A percentile compares a stretch with the other conserved stretches of the same genome.
These are phyloP conservation scores for Hypoxylon sp. DNA, from an alignment of 2,329 filamentous ascomycete species.

Conservation along the genomic window DNA sequence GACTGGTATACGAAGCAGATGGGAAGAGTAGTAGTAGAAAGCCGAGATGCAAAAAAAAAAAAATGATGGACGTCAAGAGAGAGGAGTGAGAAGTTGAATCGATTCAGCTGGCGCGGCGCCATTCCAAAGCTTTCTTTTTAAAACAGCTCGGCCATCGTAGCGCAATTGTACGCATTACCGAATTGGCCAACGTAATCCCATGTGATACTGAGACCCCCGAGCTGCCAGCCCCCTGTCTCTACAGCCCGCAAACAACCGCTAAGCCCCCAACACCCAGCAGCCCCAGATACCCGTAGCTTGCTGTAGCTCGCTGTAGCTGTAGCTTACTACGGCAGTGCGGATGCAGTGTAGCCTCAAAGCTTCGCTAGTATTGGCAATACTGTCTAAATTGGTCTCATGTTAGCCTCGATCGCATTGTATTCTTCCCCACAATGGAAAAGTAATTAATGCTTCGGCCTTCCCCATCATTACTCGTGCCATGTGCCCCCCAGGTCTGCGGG, in stretches of 20 bases:
- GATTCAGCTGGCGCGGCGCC: not conserved
- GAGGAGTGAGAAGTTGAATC: not conserved
- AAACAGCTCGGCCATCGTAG: conserved; percentile 23
- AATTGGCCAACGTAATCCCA: conserved; percentile 26
- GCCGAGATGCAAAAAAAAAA: conserved; percentile 3
- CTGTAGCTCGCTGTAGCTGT: not conserved
- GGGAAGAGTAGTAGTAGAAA: not conserved
- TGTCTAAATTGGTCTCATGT: too few relatives aligned
- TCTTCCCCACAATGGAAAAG: conserved; percentile 10
- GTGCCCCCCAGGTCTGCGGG: not conserved
- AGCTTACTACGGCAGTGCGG: conserved; percentile 16
- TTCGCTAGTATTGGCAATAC: conserved; percentile 32
- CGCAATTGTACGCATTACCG: conserved; percentile 22
- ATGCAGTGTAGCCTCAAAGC: conserved; percentile 19
- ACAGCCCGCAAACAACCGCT: conserved; percentile 25
- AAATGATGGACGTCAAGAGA: conserved; percentile 4
- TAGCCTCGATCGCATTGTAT: not conserved
- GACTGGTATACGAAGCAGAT: conserved; percentile 1
- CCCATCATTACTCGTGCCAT: conserved; percentile 23
- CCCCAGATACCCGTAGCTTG: too few relatives aligned
- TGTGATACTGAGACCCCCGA: conserved; percentile 27
- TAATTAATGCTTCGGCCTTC: conserved; percentile 9
- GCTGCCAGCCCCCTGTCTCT: conserved; percentile 6
- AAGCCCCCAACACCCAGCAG: not conserved
- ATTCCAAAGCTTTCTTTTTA: conserved; percentile 8